Percentiles rank a stretch among this genome's conserved stretches.
Conservation (phyloP, 129 eudicot genomes). For the Apium graveolens region DNA sequence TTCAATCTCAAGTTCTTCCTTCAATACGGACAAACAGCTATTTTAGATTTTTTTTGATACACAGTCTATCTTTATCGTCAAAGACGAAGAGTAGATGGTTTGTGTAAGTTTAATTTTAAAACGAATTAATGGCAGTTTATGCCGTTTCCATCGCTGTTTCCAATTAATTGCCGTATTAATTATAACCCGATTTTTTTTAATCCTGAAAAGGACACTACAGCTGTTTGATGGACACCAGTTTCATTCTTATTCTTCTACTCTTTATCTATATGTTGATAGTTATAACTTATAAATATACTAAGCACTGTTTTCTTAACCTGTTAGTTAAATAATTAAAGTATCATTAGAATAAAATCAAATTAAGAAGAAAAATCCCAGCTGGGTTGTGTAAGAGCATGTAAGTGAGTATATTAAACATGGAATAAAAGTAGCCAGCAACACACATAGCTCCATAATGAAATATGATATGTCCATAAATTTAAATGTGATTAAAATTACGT, state of each 20-base stretch:
- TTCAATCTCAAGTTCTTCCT: neutral
- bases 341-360: neutral
- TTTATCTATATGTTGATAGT: neutral
- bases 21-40: neutral
- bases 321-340: neutral
- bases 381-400: neutral
- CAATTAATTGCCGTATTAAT: neutral
- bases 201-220: neutral
- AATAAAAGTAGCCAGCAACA: neutral
- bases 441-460: no score
- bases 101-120: neutral
- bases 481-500: no score
- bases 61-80: neutral
- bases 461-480: no score
- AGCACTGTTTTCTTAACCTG: neutral
- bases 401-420: neutral
- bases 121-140: neutral
- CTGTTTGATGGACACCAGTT: neutral
- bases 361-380: slow-evolving; percentile 5
- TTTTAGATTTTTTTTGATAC: neutral
- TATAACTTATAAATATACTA: neutral
- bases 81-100: neutral
- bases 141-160: neutral
- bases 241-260: neutral
- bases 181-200: neutral